phyloP scores from a whole-genome alignment of 2,329 filamentous ascomycete species.

The Emmonsiellopsis sp. region DNA sequence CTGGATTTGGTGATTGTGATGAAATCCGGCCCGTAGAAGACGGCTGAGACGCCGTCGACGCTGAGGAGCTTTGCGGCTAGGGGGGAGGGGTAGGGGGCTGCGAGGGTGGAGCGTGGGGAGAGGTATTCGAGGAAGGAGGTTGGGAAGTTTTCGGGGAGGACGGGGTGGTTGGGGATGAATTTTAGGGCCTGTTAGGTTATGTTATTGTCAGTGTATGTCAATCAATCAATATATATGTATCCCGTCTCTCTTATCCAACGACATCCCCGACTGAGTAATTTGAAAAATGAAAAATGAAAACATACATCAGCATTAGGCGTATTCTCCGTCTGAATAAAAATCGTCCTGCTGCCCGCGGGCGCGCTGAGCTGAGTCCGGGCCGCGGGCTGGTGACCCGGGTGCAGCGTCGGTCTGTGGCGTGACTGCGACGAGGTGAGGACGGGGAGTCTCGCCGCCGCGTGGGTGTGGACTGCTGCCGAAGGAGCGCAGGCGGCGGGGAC shows the following conservation, averaged over 20 bases:
- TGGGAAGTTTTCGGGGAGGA: constrained; percentile 65
- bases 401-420: constrained; percentile 38
- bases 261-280: background rate
- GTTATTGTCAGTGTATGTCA: no score
- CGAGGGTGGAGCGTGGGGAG: constrained; percentile 75
- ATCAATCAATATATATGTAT: no score
- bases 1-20: constrained; percentile 91
- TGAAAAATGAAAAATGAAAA: background rate
- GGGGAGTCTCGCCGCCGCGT: constrained; percentile 32
- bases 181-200: constrained; percentile 56
- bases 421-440: constrained; percentile 41
- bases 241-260: background rate
- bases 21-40: constrained; percentile 92
- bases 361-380: constrained; percentile 30
- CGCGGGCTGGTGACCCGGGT: constrained; percentile 31
- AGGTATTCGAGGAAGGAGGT: constrained; percentile 87
- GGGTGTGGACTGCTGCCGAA: constrained; percentile 32
- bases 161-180: constrained; percentile 82
- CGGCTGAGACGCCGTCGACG: constrained; percentile 85
- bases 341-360: constrained; percentile 53
- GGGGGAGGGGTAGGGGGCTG: constrained; percentile 81
- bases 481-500: constrained; percentile 17
- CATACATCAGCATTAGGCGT: constrained; percentile 83
- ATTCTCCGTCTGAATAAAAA: constrained; percentile 95
- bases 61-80: constrained; percentile 85